Evolutionary conservation across 805 yeast species (phyloP).

Genomic region (Pichia cephalocereana): DNA sequence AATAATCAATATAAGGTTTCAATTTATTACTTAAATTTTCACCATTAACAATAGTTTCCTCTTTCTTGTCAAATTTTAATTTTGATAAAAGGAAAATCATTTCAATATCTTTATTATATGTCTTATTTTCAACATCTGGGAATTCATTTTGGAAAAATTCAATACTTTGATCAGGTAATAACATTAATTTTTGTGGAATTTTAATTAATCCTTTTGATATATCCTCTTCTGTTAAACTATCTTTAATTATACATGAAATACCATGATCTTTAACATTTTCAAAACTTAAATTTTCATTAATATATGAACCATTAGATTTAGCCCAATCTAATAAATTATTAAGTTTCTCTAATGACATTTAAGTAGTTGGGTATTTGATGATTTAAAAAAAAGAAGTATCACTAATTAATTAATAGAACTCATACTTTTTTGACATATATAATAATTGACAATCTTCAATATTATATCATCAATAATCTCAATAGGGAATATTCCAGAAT

Average conservation of each 20-base stretch:
- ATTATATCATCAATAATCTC: too few species aligned
- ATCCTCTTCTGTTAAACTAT: conserved; percentile 4
- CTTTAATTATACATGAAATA: conserved; percentile 23
- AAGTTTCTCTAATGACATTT: not conserved
- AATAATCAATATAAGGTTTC: conserved; percentile 36
- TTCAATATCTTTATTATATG: conserved; percentile 23
- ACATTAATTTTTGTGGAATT: conserved; percentile 30
- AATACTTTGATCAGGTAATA: conserved; percentile 29
- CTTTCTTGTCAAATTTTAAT: conserved; percentile 28
- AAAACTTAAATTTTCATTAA: conserved; percentile 29
- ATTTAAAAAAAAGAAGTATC: too few species aligned
- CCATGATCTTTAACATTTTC: conserved; percentile 25
- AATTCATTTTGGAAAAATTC: conserved; percentile 18
- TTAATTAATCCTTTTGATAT: conserved; percentile 20
- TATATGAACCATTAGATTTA: conserved; percentile 27
- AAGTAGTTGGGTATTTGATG: too few species aligned
- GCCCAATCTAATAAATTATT: conserved; percentile 20
- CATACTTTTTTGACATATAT: too few species aligned
- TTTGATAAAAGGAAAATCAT: conserved; percentile 33
- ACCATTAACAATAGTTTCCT: conserved; percentile 9
- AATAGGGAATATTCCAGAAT: not conserved
- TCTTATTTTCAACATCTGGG: not conserved
- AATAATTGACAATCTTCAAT: too few species aligned
- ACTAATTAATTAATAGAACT: too few species aligned
- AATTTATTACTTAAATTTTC: conserved; percentile 21